phyloP scores from a whole-genome alignment of 441 rosid genomes.

The Jatropha multifida region DNA sequence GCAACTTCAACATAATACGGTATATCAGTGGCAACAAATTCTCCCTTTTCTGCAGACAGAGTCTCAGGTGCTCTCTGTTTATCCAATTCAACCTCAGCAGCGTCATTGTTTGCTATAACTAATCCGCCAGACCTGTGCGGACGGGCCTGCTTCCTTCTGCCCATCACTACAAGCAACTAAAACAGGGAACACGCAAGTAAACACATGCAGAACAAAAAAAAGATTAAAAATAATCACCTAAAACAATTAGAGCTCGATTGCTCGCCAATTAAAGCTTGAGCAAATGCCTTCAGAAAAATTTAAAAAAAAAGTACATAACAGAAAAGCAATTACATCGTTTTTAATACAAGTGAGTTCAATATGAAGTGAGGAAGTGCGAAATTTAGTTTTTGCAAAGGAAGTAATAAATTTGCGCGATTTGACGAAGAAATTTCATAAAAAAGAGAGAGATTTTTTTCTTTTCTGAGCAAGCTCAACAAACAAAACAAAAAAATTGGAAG shows the following conservation, averaged over 20 bases:
- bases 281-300: background rate
- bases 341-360: background rate
- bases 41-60: conserved; percentile 28
- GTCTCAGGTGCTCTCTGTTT: conserved; percentile 27
- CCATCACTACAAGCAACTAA: conserved; percentile 56
- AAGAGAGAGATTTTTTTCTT: background rate
- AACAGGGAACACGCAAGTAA: background rate
- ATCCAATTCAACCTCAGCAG: conserved; percentile 32
- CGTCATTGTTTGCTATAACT: conserved; percentile 32
- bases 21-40: conserved; percentile 33
- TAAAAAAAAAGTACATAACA: background rate
- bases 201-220: background rate
- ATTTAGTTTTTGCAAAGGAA: background rate
- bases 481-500: background rate
- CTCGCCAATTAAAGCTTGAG: background rate
- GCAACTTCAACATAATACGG: conserved; percentile 65
- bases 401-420: background rate
- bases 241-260: background rate
- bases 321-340: background rate
- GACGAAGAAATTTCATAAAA: background rate
- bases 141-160: conserved; percentile 81
- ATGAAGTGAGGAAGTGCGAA: background rate
- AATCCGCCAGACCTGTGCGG: conserved; percentile 70
- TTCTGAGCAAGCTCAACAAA: conserved; percentile 3
- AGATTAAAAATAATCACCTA: background rate